Evolutionary conservation across 805 yeast species (phyloP), one percentile per base, ranked within the genome.

Genomic region (Candida tallmaniae): DNA sequence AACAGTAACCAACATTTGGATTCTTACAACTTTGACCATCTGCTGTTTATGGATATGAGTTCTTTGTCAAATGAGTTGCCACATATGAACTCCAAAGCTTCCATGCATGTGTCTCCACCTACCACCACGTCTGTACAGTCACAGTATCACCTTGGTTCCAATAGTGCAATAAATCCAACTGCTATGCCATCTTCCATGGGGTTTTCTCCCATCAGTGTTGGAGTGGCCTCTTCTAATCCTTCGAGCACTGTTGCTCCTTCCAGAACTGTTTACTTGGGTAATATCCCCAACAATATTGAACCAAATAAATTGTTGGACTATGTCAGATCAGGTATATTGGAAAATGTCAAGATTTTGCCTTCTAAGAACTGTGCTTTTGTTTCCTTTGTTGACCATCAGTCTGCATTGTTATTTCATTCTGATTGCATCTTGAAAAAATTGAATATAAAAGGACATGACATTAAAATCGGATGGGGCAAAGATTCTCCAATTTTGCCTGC

Each of bases 391-490:
- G 96, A 88, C 57, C 90, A 83, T 55, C 80, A 84, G 45, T 75
- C 93, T 20, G 97, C 97, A 0, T 68, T 87, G 40, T 74, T 87
- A 45, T 93, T 93, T 64, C 96, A 88, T 59, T 85, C 96, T 1
- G 97, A 89, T 62, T 94, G 96, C 25, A 81, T 85, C 32, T 70
- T 90, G 54, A 87, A 86, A 54, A 77, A 89, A 54, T 68, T 89
- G 43, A 76, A 81, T 27, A 83, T 93, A 40, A 78, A 77, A 46
- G 88, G 86, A 29, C 78, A 82, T 45, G 95, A 85, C 50, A 76
- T 89, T 38, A 76, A 87, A 51, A 74, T 90, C 40, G 96, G 96
- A 9, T 93, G 97, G 97, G 96, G 96, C 14, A 83, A 83, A 46
- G 78, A 87, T 25, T 68, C 81, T 2, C 78, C 83, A 1, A 76